Base-by-base conservation (phyloP, 352 stramenopile genomes). In the Phytophthora europaea region DNA sequence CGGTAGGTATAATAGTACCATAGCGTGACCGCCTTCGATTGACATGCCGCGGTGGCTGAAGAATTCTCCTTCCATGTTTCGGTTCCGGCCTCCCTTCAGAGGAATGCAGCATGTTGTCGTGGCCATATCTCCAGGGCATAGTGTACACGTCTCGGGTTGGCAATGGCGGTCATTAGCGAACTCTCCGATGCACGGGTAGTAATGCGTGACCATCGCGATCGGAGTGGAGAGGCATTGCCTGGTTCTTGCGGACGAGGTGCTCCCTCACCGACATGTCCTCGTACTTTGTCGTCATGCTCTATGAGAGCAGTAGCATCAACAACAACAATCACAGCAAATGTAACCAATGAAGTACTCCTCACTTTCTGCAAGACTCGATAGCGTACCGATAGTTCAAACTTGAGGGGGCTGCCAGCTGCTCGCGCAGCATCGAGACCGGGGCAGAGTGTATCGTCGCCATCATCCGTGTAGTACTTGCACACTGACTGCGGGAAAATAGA, bases 41-140 rank as follows among this genome's bases (percentile, higher is more conserved):
- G 85, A 92, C 83, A 94, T 94, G 7, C 86, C 84, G 36, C 81
- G 84, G 64, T 94, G 86, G 55, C 82, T 92, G 73, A 93, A 93
- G 73, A 93, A 95, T 61, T 95, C 88, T 47, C 86, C 88, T 65
- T 95, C 86, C 86, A 95, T 94, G 75, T 95, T 95, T 60, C 82
- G 84, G 56, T 91, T 94, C 67, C 70, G 81, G 6, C 88, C 82
- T 50, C 84, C 85, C 51, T 87, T 90, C 18, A 93, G 70, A 10
- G 88, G 86, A 48, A 95, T 78, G 55, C 88, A 95, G 63, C 88
- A 95, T n/a, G 85, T 94, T 10, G 88, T 94, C 47, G 86, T 91
- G 16, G 83, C 72, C 82, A 95, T 87, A 18, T 94, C 82, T 12
- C 82, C 82, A 13, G 86, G 88, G n/a, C 88, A 95, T 2, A 95